These are phyloP conservation scores for Scedosporium boydii DNA, from an alignment of 2,329 filamentous ascomycete species.

Conservation along the genomic window DNA sequence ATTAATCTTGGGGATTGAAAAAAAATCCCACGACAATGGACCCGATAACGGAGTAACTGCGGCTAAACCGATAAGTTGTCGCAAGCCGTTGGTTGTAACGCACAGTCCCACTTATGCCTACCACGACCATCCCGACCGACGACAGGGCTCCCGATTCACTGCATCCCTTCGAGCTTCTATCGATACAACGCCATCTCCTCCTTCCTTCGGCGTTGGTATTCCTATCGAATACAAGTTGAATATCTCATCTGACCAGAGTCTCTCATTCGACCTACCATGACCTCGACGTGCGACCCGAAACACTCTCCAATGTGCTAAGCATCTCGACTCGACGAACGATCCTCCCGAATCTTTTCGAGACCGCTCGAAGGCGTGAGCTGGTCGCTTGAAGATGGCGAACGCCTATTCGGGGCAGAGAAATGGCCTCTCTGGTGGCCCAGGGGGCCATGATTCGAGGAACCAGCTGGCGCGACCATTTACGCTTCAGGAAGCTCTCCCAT, in stretches of 20 bases:
- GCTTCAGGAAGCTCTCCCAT: constrained; percentile 70
- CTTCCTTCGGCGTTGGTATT: background rate
- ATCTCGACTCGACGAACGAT: background rate
- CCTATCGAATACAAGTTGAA: background rate
- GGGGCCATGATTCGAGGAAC: background rate
- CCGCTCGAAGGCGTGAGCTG: background rate
- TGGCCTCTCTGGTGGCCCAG: background rate
- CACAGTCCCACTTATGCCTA: background rate
- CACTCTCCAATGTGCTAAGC: background rate
- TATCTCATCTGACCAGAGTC: background rate
- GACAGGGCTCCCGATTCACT: background rate
- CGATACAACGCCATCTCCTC: background rate
- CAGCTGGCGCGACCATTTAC: constrained; percentile 39
- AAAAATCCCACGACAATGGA: background rate
- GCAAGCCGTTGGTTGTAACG: background rate
- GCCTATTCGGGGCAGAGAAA: constrained; percentile 1
- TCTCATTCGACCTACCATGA: background rate
- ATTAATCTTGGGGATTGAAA: background rate
- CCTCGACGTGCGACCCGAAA: background rate
- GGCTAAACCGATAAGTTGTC: background rate
- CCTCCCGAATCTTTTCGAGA: background rate
- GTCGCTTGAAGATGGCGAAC: constrained; percentile 1
- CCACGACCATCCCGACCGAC: background rate
- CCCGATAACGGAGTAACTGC: background rate
- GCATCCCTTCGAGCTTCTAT: background rate